phyloP scores from a whole-genome alignment of 225 moss, liverwort and hornwort genomes.

The Ulota crispa region DNA sequence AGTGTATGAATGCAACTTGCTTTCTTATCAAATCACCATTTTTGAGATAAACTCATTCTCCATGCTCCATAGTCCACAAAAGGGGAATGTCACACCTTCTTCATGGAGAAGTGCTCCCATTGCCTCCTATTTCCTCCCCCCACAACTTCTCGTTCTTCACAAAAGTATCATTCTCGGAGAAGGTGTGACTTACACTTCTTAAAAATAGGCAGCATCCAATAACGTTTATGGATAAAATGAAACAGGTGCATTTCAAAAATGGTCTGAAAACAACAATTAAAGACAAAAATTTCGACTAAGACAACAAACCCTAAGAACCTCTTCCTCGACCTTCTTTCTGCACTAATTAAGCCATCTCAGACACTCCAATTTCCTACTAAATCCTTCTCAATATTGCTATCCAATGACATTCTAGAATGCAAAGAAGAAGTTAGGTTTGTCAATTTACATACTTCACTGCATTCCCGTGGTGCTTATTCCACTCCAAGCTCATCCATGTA shows the following conservation, averaged over 20 bases:
- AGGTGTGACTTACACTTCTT: too few species aligned
- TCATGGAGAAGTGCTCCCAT: too few species aligned
- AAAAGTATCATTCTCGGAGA: too few species aligned
- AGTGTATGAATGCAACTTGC: too few species aligned
- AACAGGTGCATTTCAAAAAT: slow-evolving; percentile 17
- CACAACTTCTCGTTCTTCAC: too few species aligned
- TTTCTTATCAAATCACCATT: too few species aligned
- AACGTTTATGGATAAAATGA: not conserved
- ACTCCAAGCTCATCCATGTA: slow-evolving; percentile 85
- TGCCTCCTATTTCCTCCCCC: too few species aligned
- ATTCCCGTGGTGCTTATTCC: slow-evolving; percentile 47
- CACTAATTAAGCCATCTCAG: not conserved
- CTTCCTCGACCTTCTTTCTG: not conserved
- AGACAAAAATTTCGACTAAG: not conserved
- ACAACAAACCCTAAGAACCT: not conserved
- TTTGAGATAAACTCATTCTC: too few species aligned
- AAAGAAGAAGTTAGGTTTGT: not conserved
- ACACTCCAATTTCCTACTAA: not conserved
- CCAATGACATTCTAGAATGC: not conserved
- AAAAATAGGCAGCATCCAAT: not conserved
- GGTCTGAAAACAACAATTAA: slow-evolving; percentile 11
- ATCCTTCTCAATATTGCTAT: not conserved
- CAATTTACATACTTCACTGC: slow-evolving; percentile 23
- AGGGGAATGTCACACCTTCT: too few species aligned
- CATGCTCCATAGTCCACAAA: too few species aligned